phyloP scores from a whole-genome alignment of 352 stramenopile species.

The Pythium pyrilobum region DNA sequence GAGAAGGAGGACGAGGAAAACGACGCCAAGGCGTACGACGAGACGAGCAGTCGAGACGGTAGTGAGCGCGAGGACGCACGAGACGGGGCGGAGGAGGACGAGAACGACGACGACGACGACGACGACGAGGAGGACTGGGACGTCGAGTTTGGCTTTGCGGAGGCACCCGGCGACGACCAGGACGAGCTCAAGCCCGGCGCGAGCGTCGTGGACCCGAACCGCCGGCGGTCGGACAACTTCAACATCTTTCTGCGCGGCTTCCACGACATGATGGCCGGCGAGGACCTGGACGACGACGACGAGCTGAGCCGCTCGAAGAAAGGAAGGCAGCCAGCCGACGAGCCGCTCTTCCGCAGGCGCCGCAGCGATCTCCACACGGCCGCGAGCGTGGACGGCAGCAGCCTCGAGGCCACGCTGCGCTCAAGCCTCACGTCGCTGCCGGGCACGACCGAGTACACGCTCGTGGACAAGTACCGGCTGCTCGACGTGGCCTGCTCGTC shows the following conservation, averaged over 20 bases:
- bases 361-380: conserved; percentile 27
- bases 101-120: conserved; percentile 50
- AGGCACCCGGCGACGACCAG: conserved; percentile 33
- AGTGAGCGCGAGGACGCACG: not conserved
- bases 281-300: conserved; percentile 35
- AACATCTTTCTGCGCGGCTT: conserved; percentile 80
- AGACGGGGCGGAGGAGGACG: conserved; percentile 3
- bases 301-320: conserved; percentile 19
- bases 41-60: not conserved
- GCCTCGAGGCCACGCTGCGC: conserved; percentile 32
- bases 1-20: conserved; percentile 9
- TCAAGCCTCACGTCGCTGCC: conserved; percentile 56
- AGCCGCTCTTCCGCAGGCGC: conserved; percentile 62
- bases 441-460: conserved; percentile 45
- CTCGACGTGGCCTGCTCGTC: conserved; percentile 68
- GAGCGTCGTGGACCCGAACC: conserved; percentile 47
- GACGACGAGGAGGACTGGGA: conserved; percentile 71
- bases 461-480: conserved; percentile 66
- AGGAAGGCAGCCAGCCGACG: conserved; percentile 30
- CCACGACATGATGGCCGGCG: conserved; percentile 73
- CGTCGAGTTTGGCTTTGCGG: conserved; percentile 69
- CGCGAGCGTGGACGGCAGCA: conserved; percentile 35
- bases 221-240: conserved; percentile 64
- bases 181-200: conserved; percentile 26
- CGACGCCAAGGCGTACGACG: not conserved